Evolutionary conservation across 2,329 filamentous ascomycete species (phyloP).

Genomic region (Corynespora cassiicola): DNA sequence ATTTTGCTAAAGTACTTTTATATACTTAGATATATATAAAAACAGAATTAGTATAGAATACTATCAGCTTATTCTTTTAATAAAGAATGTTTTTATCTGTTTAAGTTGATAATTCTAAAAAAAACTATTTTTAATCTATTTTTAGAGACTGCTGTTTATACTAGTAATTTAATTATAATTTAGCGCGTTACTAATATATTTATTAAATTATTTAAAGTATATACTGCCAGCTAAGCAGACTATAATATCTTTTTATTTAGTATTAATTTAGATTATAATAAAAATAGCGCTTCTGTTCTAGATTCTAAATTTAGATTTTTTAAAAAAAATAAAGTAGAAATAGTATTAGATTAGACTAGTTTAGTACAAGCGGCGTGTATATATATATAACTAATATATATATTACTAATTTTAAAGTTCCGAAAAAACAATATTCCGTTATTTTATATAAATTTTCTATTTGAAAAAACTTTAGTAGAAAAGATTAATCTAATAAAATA

Average conservation of each 20-base stretch:
- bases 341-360: conserved; percentile 39
- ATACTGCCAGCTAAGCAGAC: conserved; percentile 38
- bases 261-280: conserved; percentile 24
- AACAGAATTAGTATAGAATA: too few species aligned
- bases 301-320: conserved; percentile 38
- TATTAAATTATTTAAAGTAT: conserved; percentile 35
- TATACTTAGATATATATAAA: too few species aligned
- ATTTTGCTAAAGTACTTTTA: too few species aligned
- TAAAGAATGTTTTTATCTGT: conserved; percentile 37
- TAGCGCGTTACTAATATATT: conserved; percentile 42
- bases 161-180: conserved; percentile 35
- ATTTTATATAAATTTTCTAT: conserved; percentile 40
- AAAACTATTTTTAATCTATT: conserved; percentile 35
- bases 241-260: conserved; percentile 40
- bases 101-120: conserved; percentile 32
- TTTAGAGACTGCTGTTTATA: conserved; percentile 31
- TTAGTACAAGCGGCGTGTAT: conserved; percentile 41
- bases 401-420: conserved; percentile 44
- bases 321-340: conserved; percentile 45
- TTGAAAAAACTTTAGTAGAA: conserved; percentile 34
- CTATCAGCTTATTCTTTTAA: too few species aligned
- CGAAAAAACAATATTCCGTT: conserved; percentile 44
- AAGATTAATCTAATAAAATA: conserved; percentile 34
- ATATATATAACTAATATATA: conserved; percentile 47
- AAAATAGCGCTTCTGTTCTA: conserved; percentile 17